Conservation (phyloP, 2,329 filamentous ascomycete species). For the Clonostachys rhizophaga region DNA sequence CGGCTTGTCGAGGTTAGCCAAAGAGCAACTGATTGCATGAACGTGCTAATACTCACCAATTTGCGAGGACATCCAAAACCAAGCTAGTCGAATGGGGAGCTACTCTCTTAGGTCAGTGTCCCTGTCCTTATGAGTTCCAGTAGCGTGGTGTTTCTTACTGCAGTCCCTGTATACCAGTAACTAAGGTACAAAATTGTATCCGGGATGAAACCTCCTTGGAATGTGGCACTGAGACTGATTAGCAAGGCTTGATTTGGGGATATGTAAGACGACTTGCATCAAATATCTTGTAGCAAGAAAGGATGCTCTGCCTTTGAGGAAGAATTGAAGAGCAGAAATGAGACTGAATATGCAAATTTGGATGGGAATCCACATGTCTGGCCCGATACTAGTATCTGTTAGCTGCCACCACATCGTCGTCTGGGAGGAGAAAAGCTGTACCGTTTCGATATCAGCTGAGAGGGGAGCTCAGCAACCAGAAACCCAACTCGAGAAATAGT, state of each 20-base stretch:
- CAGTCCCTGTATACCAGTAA: slow-evolving; percentile 64
- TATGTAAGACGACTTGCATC: slow-evolving; percentile 11
- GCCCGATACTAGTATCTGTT: slow-evolving; percentile 23
- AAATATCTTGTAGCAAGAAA: slow-evolving; percentile 23
- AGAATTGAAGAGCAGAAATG: slow-evolving; percentile 23
- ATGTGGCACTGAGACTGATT: slow-evolving; percentile 22
- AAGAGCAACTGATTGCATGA: no score
- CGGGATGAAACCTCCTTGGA: slow-evolving; percentile 52
- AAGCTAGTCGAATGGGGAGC: slow-evolving; percentile 59
- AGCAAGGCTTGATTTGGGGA: neutral
- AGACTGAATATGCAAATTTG: slow-evolving; percentile 29
- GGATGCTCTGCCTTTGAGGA: slow-evolving; percentile 20
- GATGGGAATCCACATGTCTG: slow-evolving; percentile 44
- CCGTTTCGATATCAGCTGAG: slow-evolving; percentile 41
- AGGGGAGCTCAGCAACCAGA: slow-evolving; percentile 46
- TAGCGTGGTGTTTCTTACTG: slow-evolving; percentile 15
- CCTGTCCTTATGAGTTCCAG: no score
- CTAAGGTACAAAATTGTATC: slow-evolving; percentile 54
- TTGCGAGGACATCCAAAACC: slow-evolving; percentile 55
- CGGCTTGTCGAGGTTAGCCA: slow-evolving; percentile 5
- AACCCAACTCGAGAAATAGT: slow-evolving; percentile 30
- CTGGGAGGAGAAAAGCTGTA: slow-evolving; percentile 7
- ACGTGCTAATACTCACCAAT: slow-evolving; percentile 9
- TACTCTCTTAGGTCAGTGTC: slow-evolving; percentile 18
- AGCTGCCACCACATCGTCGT: slow-evolving; percentile 1